Evolutionary conservation across 768 basidiomycete species (phyloP), one percentile per base, ranked within the genome.

Genomic region (Mrakia frigida): DNA sequence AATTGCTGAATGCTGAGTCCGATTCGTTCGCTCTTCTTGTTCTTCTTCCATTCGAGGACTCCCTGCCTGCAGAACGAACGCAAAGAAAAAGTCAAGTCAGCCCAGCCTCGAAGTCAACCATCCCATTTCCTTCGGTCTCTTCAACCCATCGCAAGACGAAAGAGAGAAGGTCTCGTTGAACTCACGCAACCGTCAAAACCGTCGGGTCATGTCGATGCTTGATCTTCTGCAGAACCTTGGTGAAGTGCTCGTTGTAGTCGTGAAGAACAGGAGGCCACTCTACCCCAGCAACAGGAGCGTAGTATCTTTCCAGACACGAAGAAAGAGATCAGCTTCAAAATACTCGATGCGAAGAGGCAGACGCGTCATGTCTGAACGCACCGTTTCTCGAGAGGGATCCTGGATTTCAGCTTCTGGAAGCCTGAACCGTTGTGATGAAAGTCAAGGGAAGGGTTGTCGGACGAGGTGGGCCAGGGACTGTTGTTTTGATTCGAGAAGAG

Each of bases 161-260:
- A 28, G 28, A 25, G 13, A 5, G 31, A 50, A 6, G 28, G 25
- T 18, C n/a, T 31, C 25, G 7, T 2, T 5, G 11, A 43, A 52
- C 75, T 0, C 56, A 75, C 74, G 93, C 94, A 75, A 98, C 92
- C 11, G 95, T 97, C 9, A 96, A 95, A 11, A 98, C 97, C 0
- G 97, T 98, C 0, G 96, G 96, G 81, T 98, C 96, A 84, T 99
- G 97, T 16, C 97, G 87, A 75, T 87, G 88, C 85, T 99, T 99
- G 86, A 99, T 95, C 33, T 88, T 85, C 65, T 95, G 91, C 13
- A 98, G 87, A 50, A 89, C 83, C 79, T 90, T 90, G 6, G 97
- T 99, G 85, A 99, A 98, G 11, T 89, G 87, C 35, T 89, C 88
- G 83, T 98, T 98, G 85, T 93, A 97, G 79, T 96, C 94, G 79